Conservation (phyloP, 257 asterid species). For the Solanum commersonii region DNA sequence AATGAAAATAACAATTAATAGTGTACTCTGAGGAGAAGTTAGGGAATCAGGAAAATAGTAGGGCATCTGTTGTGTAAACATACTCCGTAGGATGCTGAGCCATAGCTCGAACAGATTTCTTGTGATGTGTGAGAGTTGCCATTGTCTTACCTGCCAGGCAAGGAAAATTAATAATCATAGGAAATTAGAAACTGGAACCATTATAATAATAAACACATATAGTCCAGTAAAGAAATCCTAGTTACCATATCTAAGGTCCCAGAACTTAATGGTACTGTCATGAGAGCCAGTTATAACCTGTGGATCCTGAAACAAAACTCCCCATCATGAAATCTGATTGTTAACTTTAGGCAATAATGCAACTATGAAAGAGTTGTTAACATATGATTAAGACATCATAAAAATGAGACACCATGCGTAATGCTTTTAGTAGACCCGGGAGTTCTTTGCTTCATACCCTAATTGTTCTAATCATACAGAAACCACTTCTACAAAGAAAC, state of each 20-base stretch:
- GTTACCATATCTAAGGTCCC: conserved; percentile 86
- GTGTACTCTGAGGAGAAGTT: background rate
- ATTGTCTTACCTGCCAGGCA: conserved; percentile 47
- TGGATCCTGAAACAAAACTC: conserved; percentile 31
- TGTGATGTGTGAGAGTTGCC: conserved; percentile 13
- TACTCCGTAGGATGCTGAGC: conserved; percentile 16
- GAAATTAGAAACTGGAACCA: conserved; percentile 11
- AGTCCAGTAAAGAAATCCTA: background rate
- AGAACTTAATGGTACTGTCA: conserved; percentile 85
- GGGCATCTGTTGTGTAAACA: background rate
- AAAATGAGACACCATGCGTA: background rate
- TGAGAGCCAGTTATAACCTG: conserved; percentile 98
- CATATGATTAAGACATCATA: background rate
- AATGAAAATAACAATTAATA: background rate
- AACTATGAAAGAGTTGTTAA: background rate
- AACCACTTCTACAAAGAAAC: background rate
- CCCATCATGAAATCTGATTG: background rate
- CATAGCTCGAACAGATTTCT: conserved; percentile 12
- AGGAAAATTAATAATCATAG: conserved; percentile 5
- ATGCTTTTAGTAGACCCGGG: background rate
- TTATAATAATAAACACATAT: background rate
- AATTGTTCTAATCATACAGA: background rate
- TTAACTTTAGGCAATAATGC: background rate
- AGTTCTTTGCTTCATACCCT: background rate
- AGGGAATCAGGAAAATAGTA: background rate